A percentile compares a stretch with the other conserved stretches of the same genome.
These are phyloP conservation scores for Pseudogymnoascus sp. DNA, from an alignment of 2,329 filamentous ascomycete species.

Conservation along the genomic window DNA sequence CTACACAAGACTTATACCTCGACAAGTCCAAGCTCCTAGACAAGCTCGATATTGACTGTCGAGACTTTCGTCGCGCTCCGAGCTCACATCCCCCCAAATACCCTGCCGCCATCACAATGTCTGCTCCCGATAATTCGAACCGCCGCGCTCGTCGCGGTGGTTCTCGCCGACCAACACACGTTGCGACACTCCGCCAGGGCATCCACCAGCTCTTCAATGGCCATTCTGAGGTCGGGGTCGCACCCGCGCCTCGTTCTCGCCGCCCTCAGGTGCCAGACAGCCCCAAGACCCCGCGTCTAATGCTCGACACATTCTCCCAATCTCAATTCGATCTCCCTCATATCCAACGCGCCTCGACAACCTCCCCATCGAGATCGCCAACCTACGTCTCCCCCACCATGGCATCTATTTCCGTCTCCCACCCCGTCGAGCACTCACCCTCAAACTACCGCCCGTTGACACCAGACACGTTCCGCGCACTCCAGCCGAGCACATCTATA, in stretches of 20 bases:
- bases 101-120: background rate
- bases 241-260: background rate
- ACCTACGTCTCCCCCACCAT: background rate
- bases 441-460: slow-evolving; percentile 17
- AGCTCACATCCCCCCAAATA: background rate
- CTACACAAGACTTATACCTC: background rate
- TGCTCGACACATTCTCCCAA: slow-evolving; percentile 34
- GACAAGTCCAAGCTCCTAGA: background rate
- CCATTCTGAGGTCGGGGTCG: slow-evolving; percentile 20
- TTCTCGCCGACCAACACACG: background rate
- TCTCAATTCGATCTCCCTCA: slow-evolving; percentile 37
- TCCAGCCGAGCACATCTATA: slow-evolving; percentile 13
- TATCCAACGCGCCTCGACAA: slow-evolving; percentile 34
- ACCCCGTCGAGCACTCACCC: slow-evolving; percentile 11
- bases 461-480: slow-evolving; percentile 9
- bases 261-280: slow-evolving; percentile 30
- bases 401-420: background rate
- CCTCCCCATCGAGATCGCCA: slow-evolving; percentile 20
- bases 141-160: background rate
- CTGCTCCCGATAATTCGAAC: background rate
- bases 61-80: background rate
- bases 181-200: slow-evolving; percentile 10
- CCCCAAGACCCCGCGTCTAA: slow-evolving; percentile 42
- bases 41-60: background rate
- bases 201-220: slow-evolving; percentile 25